A percentile compares a stretch with the other conserved stretches of the same genome.
These are phyloP conservation scores for Sporothrix euskadiensis DNA, from an alignment of 2,329 filamentous ascomycete genomes.

Conservation along the genomic window DNA sequence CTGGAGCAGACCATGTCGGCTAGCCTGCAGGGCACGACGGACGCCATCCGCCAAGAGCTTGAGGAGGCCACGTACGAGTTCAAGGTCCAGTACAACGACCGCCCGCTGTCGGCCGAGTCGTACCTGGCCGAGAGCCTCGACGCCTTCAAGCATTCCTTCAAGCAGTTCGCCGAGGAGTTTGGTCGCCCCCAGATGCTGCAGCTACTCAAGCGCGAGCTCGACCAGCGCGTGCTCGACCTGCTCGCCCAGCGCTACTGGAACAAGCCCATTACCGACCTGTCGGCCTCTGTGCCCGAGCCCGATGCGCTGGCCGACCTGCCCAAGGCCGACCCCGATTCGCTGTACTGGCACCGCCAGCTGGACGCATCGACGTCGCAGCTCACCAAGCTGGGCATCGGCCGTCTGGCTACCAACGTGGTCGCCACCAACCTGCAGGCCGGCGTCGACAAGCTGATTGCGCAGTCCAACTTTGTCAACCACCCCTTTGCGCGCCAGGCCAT, in stretches of 20 bases:
- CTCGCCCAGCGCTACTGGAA: conserved; percentile 97
- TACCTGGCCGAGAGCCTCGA: conserved; percentile 95
- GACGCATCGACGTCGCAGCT: conserved; percentile 87
- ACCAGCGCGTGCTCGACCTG: conserved; percentile 91
- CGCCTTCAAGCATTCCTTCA: conserved; percentile 97
- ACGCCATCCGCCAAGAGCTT: conserved; percentile 90
- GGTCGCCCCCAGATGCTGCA: conserved; percentile 86
- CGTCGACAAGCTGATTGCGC: conserved; percentile 73
- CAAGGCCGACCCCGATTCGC: conserved; percentile 78
- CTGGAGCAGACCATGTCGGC: conserved; percentile 96
- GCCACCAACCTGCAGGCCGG: conserved; percentile 83
- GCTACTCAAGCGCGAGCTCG: conserved; percentile 85
- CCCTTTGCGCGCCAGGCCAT: conserved; percentile 94
- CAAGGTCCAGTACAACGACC: conserved; percentile 98
- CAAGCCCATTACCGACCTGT: conserved; percentile 84
- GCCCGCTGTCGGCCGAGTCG: conserved; percentile 89
- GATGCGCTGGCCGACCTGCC: conserved; percentile 77
- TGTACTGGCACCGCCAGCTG: conserved; percentile 92
- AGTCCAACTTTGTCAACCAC: conserved; percentile 84
- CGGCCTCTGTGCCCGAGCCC: conserved; percentile 62
- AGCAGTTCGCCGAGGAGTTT: conserved; percentile 86
- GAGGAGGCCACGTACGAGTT: conserved; percentile 98
- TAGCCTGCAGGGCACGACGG: conserved; percentile 82
- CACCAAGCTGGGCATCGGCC: conserved; percentile 90
- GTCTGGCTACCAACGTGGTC: conserved; percentile 88